Base-by-base conservation (phyloP, 306 rosid species). In the Inga oerstediana region DNA sequence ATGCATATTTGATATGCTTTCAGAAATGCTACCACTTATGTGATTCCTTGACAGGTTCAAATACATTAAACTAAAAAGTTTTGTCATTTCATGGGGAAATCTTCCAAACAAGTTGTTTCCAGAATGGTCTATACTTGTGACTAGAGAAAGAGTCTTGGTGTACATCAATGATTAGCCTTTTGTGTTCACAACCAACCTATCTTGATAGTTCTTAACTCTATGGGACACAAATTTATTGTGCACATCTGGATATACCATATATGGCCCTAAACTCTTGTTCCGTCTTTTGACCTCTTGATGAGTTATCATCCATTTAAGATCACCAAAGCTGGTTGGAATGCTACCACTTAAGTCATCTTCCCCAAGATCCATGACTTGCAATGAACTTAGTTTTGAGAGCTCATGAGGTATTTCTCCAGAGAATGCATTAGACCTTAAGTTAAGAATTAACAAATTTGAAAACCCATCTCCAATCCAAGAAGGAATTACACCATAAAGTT, bases 111-210 rank as follows among this genome's bases (percentile, higher is more conserved):
- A 76, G 43, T 85, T 59, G 7, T 88, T 90, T 44, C 82, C 83
- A 10, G 94, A 90, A 56, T 87, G 86, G 78, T 85, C 92, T 41
- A 91, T 71, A 80, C 88, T 75, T 11, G 79, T 84, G 7, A 90
- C 88, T 46, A 88, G 85, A 64, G 79, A 85, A 72, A 88, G 90
- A 34, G 78, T 77, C 84, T 85, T 85, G 79, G 83, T 86, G 46
- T 65, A 79, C 0, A 2, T 4, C 4, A 37, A 3, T 30, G 71
- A 1, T 7, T 37, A 49, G 45, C 76, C 84, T 65, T 86, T 83
- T 1, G 30, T 17, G 45, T 46, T 48, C 70, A 86, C 70, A 75
- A 79, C 34, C 79, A 86, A 81, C 39, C 62, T 81, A 19, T 86
- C 86, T 75, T 83, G 79, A 72, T 86, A 83, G 65, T 75, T 86